phyloP scores from a whole-genome alignment of 1,139 yeast species.

The Yamadazyma buinensis region DNA sequence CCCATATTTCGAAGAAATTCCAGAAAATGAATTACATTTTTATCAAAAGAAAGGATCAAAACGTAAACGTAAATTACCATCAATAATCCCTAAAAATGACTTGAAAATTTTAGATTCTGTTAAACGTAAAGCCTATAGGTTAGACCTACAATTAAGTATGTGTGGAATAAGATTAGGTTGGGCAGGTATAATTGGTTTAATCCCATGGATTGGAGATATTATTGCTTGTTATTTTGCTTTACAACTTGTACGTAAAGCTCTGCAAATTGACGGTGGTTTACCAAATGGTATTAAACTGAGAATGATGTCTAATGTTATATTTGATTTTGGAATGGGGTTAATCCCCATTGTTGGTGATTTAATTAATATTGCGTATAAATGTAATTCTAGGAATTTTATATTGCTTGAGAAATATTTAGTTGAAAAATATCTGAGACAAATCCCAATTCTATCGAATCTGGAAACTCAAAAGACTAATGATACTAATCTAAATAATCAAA shows the following conservation, averaged over 20 bases:
- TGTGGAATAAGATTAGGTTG: conserved; percentile 71
- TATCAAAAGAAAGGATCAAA: conserved; percentile 46
- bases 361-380: conserved; percentile 64
- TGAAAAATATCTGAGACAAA: conserved; percentile 29
- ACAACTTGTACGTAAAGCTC: conserved; percentile 47
- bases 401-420: conserved; percentile 56
- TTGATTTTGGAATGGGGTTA: conserved; percentile 68
- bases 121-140: conserved; percentile 57
- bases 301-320: conserved; percentile 57
- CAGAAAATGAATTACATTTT: conserved; percentile 42
- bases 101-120: conserved; percentile 49
- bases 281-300: conserved; percentile 45
- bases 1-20: conserved; percentile 49
- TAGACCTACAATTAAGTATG: conserved; percentile 59
- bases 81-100: conserved; percentile 53
- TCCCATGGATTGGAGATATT: conserved; percentile 64
- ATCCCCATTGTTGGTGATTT: conserved; percentile 73
- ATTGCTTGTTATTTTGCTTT: conserved; percentile 50
- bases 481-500: no score
- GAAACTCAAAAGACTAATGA: no score
- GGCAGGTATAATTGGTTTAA: conserved; percentile 65
- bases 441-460: no score
- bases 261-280: conserved; percentile 60
- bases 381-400: conserved; percentile 70
- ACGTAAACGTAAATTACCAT: conserved; percentile 49